Evolutionary conservation across 1,284 basidiomycete genomes (phyloP).

Genomic region (Sporisorium reilianum): DNA sequence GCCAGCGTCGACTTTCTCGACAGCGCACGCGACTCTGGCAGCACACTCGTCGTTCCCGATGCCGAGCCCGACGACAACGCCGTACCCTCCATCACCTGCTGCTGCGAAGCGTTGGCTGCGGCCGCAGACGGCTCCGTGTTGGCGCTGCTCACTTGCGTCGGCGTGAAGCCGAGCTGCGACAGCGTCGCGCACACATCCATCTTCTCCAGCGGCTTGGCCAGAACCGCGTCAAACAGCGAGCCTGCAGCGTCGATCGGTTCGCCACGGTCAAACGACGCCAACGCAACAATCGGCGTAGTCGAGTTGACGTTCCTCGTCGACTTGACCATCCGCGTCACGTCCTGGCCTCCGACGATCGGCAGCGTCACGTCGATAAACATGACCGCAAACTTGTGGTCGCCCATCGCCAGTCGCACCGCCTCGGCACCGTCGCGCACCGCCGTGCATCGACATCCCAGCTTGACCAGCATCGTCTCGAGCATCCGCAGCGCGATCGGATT

Average conservation of each 20-base stretch:
- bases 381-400: slow-evolving; percentile 81
- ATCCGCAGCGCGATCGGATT: slow-evolving; percentile 78
- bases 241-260: slow-evolving; percentile 57
- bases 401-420: slow-evolving; percentile 95
- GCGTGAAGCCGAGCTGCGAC: slow-evolving; percentile 53
- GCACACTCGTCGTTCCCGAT: slow-evolving; percentile 32
- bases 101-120: slow-evolving; percentile 4
- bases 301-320: slow-evolving; percentile 92
- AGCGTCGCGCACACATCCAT: slow-evolving; percentile 55
- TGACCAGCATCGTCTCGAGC: slow-evolving; percentile 89
- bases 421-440: slow-evolving; percentile 95
- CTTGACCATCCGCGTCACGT: slow-evolving; percentile 91
- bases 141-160: slow-evolving; percentile 30
- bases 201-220: slow-evolving; percentile 63
- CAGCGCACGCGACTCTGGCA: slow-evolving; percentile 33
- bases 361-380: slow-evolving; percentile 90
- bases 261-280: slow-evolving; percentile 71
- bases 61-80: slow-evolving; percentile 17
- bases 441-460: slow-evolving; percentile 91
- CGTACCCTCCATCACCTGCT: slow-evolving; percentile 2
- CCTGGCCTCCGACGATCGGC: slow-evolving; percentile 92
- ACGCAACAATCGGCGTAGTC: slow-evolving; percentile 88
- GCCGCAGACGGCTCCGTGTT: slow-evolving; percentile 2
- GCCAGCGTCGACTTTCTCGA: slow-evolving; percentile 48
- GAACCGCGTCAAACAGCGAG: slow-evolving; percentile 71